Base-by-base conservation (phyloP, 2,329 filamentous ascomycete species). In the Fusarium sp. region DNA sequence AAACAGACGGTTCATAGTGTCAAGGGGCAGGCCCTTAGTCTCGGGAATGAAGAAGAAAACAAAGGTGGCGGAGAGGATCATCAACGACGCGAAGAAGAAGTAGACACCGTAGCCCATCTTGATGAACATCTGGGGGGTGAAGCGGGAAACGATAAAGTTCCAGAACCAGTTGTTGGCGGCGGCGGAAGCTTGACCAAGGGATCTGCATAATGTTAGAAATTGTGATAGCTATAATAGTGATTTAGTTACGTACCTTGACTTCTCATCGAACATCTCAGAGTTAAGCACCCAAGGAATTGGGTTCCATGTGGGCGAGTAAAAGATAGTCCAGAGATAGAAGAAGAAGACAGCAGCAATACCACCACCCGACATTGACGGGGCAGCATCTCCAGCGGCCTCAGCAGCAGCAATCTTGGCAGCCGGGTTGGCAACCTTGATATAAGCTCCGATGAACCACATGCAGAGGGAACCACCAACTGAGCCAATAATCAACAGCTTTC, bases 211-310 rank as follows among this genome's bases (percentile, higher is more conserved):
- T 36, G 26, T 58, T 58, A 57, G 52, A 2, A 4, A 28, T 6
- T n/a, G 12, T 9, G 11, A 1, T 4, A 7, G 26, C 10, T 12
- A 7, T 23, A 17, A 3, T 1, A 0, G 1, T 24, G 2, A 2
- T 0, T 1, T 0, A 19, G 14, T 15, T 1, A 57, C 40, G 0
- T 34, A 58, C 55, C 79, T 73, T 2, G 73, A 77, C 77, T 90
- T 90, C 67, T 88, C 85, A 71, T 90, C 86, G 76, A 92, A 93
- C 82, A 94, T 93, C 76, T 94, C 90, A 1, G 84, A 84, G 80
- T 92, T 92, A 72, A 91, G 79, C 8, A 93, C 89, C 91, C 91
- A 93, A 0, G 90, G 91, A 0, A 89, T 91, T 2, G 89, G 89
- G 73, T 91, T 91, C 89, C 89, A 92, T 0, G 86, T 85, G 0